Evolutionary conservation across 2,329 filamentous ascomycete genomes (phyloP), one percentile per base, ranked within the genome.

Genomic region (Trichoderma aggressivum): DNA sequence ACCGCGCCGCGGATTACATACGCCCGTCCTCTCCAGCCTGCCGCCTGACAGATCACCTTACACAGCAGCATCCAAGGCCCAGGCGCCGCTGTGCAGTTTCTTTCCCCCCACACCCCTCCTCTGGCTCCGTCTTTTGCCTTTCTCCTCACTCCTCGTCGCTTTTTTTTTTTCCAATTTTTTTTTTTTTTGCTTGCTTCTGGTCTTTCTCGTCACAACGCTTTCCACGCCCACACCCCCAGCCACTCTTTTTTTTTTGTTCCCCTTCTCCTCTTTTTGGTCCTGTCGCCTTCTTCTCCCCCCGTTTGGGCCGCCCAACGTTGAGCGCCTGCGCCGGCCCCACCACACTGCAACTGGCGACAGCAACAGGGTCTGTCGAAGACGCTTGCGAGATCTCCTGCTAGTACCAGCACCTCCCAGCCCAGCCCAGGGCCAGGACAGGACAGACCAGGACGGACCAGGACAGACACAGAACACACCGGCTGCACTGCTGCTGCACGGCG

Each of bases 41-140:
- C 68, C 32, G 70, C 62, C 70, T 71, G 70, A 71, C 62, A 71
- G 70, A 71, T 71, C 70, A 71, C 70, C 70, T 71, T 36, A 67
- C 62, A 66, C 70, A 71, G 30, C 59, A 21, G 39, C 30, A 30
- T 43, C 36, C 47, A 53, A 28, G 21, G 7, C 36, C 28, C 24
- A 34, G 43, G 24, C 32, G 30, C 58, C 58, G 67, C 58, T 43
- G 62, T 43, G 55, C 55, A 60, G 62, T 26, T 28, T 55, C 58
- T 21, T 47, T 50, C 28, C 70, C 70, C 70, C 70, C 70, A 71
- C 70, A 69, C 70, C 70, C 70, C 59, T 66, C n/a, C 56, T 59
- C 24, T 62, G 47, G 21, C 32, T 53, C 32, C 50, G 28, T 47
- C 34, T 30, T 65, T 65, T 36, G 28, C 61, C 64, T 32, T 32